Evolutionary conservation across 306 rosid species (phyloP).

Genomic region (Aeschynomene evenia): DNA sequence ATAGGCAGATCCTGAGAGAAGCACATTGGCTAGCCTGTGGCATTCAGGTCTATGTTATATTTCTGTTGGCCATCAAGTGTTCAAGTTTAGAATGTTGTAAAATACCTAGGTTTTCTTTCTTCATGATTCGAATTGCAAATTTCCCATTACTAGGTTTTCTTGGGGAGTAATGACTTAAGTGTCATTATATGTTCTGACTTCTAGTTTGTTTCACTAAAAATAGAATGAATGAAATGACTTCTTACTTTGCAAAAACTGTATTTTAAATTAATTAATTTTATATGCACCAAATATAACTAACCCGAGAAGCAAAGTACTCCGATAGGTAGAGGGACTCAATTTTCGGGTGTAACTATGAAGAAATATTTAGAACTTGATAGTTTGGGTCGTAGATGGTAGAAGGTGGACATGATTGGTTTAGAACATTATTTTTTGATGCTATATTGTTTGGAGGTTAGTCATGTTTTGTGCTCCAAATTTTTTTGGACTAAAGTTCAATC

Average conservation of each 20-base stretch:
- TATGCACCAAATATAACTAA: neutral
- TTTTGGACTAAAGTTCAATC: neutral
- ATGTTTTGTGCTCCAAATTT: neutral
- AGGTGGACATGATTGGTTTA: neutral
- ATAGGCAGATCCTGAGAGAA: neutral
- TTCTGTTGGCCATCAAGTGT: neutral
- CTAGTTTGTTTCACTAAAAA: neutral
- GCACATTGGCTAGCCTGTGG: neutral
- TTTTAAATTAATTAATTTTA: slow-evolving; percentile 7
- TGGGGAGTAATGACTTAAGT: neutral
- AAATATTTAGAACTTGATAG: no score
- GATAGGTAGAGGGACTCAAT: no score
- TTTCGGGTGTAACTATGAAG: no score
- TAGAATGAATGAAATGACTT: neutral
- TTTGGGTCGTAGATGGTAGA: no score
- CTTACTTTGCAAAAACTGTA: neutral
- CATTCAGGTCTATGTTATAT: slow-evolving; percentile 17
- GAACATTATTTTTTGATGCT: slow-evolving; percentile 16
- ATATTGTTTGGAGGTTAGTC: slow-evolving; percentile 8
- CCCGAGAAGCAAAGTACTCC: no score
- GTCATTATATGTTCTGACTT: neutral
- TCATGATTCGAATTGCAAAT: neutral
- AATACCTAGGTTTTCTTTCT: slow-evolving; percentile 7
- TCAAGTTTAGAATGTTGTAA: neutral
- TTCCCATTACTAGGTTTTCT: neutral